Conservation (phyloP, 2,329 filamentous ascomycete species). For the Penicillium sp. region DNA sequence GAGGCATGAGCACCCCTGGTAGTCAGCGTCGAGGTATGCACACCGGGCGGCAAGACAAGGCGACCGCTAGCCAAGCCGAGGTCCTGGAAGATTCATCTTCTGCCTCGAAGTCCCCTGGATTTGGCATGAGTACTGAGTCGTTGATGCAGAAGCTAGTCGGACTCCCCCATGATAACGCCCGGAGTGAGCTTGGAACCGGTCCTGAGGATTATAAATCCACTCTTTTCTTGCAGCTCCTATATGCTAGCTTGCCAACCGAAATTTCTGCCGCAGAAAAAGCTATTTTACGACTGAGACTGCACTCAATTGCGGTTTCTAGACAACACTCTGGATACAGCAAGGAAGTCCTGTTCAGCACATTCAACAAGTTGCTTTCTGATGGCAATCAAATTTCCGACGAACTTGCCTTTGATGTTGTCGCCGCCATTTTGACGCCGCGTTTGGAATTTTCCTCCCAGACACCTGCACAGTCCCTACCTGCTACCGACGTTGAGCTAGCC, state of each 20-base stretch:
- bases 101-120: constrained; percentile 1
- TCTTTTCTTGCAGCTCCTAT: constrained; percentile 44
- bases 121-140: constrained; percentile 17
- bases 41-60: constrained; percentile 11
- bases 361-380: constrained; percentile 36
- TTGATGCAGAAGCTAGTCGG: constrained; percentile 31
- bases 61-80: not conserved
- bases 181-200: constrained; percentile 38
- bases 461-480: constrained; percentile 17
- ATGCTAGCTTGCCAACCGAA: constrained; percentile 30
- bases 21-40: constrained; percentile 32
- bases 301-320: constrained; percentile 38
- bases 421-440: constrained; percentile 35
- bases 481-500: constrained; percentile 37
- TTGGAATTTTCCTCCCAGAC: constrained; percentile 4
- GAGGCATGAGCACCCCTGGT: constrained; percentile 15
- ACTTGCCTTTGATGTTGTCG: constrained; percentile 38
- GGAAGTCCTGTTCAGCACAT: constrained; percentile 30
- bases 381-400: constrained; percentile 37
- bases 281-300: constrained; percentile 36
- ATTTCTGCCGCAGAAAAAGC: constrained; percentile 32
- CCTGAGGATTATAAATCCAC: constrained; percentile 42
- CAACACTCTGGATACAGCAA: constrained; percentile 43
- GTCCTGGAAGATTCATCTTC: not conserved
- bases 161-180: constrained; percentile 32